Conservation (phyloP, 2,329 filamentous ascomycete genomes). For the Metarhizium humberi region DNA sequence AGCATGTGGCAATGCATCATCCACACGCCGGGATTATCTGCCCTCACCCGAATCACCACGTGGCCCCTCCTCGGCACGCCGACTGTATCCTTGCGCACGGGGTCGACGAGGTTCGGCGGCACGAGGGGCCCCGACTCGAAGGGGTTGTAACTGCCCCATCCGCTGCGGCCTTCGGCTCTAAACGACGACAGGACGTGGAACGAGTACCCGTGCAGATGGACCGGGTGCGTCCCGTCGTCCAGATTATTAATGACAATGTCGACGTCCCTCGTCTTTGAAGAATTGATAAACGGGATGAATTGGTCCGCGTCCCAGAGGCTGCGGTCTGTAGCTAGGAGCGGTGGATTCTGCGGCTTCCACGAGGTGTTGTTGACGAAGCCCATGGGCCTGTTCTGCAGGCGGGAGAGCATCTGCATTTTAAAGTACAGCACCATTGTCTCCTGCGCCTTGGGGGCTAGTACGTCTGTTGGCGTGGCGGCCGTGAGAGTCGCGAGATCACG, state of each 20-base stretch:
- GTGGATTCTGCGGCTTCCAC: slow-evolving; percentile 13
- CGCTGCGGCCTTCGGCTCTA: slow-evolving; percentile 9
- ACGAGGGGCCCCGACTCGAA: slow-evolving; percentile 6
- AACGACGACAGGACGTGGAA: slow-evolving; percentile 32
- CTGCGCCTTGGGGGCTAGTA: slow-evolving; percentile 6
- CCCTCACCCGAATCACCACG: slow-evolving; percentile 13
- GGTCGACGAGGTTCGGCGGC: slow-evolving; percentile 10
- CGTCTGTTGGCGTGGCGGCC: not conserved
- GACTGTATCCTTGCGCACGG: slow-evolving; percentile 26
- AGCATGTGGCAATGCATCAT: slow-evolving; percentile 21
- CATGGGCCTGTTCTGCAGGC: slow-evolving; percentile 13
- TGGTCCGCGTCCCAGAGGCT: slow-evolving; percentile 14
- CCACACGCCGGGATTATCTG: slow-evolving; percentile 18
- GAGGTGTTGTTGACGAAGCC: slow-evolving; percentile 18
- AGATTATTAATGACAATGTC: slow-evolving; percentile 23
- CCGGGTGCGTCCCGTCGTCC: slow-evolving; percentile 22
- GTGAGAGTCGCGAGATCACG: slow-evolving; percentile 6
- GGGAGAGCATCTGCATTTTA: slow-evolving; percentile 14
- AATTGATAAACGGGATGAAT: slow-evolving; percentile 11
- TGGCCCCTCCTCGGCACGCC: slow-evolving; percentile 24
- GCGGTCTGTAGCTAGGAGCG: slow-evolving; percentile 4
- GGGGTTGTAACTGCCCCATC: slow-evolving; percentile 18
- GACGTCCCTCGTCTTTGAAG: slow-evolving; percentile 8
- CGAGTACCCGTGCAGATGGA: slow-evolving; percentile 48
- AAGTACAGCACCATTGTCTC: slow-evolving; percentile 15